Base-by-base conservation (phyloP, 805 yeast species). In the Saturnispora galanensis region DNA sequence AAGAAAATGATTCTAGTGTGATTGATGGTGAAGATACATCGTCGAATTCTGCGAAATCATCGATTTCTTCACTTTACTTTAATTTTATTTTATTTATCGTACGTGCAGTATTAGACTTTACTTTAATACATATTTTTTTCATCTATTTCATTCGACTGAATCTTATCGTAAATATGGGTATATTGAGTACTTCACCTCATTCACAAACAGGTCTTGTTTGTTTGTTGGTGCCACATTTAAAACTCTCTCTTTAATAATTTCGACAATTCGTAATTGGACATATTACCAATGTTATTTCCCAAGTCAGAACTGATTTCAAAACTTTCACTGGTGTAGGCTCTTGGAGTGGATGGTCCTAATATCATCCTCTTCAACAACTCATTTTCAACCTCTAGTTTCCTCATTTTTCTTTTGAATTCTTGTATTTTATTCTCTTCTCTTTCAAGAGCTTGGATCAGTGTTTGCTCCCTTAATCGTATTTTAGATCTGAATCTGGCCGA, bases 401-500 rank as follows among this genome's bases (percentile, higher is more conserved):
- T 71, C 35, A 78, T 69, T 48, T 71, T 67, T 13, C 59, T 48
- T 48, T 76, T 77, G 47, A 70, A 71, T 8, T 54, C 52, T 16
- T 62, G 57, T n/a, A 77, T 71, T 48, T 63, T 58, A 31, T 72
- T 76, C 39, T 66, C 66, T 38, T 77, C 64, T 31, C 60, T 58
- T 35, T 54, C 56, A 15, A 76, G 67, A 38, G 63, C 68, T 38
- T 62, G 63, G 51, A 76, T 80, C 79, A 79, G 72, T 54, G 76
- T 76, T 52, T 69, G 71, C 52, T 77, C 82, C 56, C 68, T 76
- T 49, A 71, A 54, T 56, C 77, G 78, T 68, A 77, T 77, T 61
- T 79, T 79, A 37, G 74, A 66, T 51, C 85, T 62, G 59, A 79
- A 79, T 42, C 83, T 62, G 0, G 84, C 84, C 38, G 78, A 71